Base-by-base conservation (phyloP, 2,329 filamentous ascomycete species). In the Coleophoma eucalyptorum region DNA sequence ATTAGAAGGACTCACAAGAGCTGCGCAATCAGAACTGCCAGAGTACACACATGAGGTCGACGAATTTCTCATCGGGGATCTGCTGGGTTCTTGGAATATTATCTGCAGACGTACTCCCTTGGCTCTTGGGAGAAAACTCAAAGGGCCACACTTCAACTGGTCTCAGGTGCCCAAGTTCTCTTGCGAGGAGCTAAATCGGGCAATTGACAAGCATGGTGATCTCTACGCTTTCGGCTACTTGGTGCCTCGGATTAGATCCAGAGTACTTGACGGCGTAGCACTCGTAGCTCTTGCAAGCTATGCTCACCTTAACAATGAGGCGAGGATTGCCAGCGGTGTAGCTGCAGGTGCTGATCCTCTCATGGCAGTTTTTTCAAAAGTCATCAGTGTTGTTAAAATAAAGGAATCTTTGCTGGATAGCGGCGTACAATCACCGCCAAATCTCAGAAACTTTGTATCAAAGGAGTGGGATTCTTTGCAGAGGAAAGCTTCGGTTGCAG, bases 71-170 rank as follows among this genome's bases (percentile, higher is more conserved):
- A 34, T 58, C 20, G 18, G 32, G 18, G 64, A 67, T 53, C 50
- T 67, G 20, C 49, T 67, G 5, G 62, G 56, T 32, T 52, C 60
- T 33, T 67, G 65, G 65, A 63, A 63, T 47, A 53, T 63, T 43
- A 57, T 61, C 16, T 64, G 58, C 50, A 59, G 58, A 7, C 48
- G 46, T 15, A 16, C 41, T 40, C 52, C 49, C 15, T 47, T 12
- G 10, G 10, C 18, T 15, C 20, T 31, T 5, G 38, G 40, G 38
- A 20, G 38, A 20, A 18, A 15, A 42, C 5, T 38, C 50, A 8
- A 10, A 49, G 19, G 42, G 51, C 15, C 50, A 8, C 40, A 51
- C 19, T 46, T 60, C 15, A 49, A 63, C 21, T 65, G 63, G 63
- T 56, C 57, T n/a, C 49, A 59, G 38, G 21, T 63, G 10, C 59